Evolutionary conservation across 495 filamentous ascomycete genomes (phyloP).

Genomic region (Podospora bellae-mahoneyi): DNA sequence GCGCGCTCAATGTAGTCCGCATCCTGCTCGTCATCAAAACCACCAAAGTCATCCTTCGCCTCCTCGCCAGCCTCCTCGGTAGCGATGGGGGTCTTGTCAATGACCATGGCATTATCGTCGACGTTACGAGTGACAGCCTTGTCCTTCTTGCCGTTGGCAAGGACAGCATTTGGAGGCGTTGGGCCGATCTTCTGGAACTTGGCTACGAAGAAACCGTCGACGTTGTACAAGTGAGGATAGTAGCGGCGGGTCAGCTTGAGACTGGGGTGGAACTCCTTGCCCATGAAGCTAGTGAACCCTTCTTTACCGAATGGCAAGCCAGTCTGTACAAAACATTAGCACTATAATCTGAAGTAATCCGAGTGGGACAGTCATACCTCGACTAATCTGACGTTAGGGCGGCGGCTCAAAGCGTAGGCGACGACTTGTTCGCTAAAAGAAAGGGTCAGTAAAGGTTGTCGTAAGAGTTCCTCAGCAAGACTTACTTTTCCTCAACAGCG

Average conservation of each 20-base stretch:
- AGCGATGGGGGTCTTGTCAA: slow-evolving; percentile 51
- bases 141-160: slow-evolving; percentile 37
- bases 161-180: slow-evolving; percentile 56
- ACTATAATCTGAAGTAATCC: neutral
- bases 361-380: slow-evolving; percentile 40
- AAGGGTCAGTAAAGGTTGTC: slow-evolving; percentile 54
- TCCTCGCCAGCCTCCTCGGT: slow-evolving; percentile 40
- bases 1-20: slow-evolving; percentile 74
- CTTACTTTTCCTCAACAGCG: slow-evolving; percentile 35
- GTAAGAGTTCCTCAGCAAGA: neutral
- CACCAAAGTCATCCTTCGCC: slow-evolving; percentile 65
- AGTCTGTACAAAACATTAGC: slow-evolving; percentile 44
- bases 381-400: slow-evolving; percentile 90
- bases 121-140: slow-evolving; percentile 28
- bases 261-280: slow-evolving; percentile 81
- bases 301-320: slow-evolving; percentile 89
- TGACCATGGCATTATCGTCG: slow-evolving; percentile 38
- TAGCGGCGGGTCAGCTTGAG: slow-evolving; percentile 84
- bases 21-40: slow-evolving; percentile 84
- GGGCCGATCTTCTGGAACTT: slow-evolving; percentile 93
- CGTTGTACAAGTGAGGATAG: slow-evolving; percentile 93
- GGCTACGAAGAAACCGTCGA: slow-evolving; percentile 97
- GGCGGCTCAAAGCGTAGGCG: slow-evolving; percentile 82
- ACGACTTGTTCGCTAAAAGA: slow-evolving; percentile 89
- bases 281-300: slow-evolving; percentile 81